Evolutionary conservation across 2,329 filamentous ascomycete species (phyloP).

Genomic region (Colletotrichum spinosum): DNA sequence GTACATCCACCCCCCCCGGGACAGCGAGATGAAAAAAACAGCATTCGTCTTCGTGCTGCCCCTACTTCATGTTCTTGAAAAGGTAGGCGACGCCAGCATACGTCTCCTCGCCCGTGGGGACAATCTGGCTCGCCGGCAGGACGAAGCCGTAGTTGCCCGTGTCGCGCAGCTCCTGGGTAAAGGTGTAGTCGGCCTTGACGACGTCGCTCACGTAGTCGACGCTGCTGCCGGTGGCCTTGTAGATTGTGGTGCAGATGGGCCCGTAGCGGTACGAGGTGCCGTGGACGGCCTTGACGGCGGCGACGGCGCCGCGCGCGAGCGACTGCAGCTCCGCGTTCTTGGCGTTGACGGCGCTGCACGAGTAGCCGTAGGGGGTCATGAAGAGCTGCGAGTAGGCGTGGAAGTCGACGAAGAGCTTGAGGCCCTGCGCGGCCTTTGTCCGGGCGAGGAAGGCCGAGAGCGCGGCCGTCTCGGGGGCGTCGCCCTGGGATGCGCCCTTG

Average conservation of each 20-base stretch:
- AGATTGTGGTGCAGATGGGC: slow-evolving; percentile 71
- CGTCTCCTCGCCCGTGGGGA: slow-evolving; percentile 56
- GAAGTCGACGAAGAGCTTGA: slow-evolving; percentile 69
- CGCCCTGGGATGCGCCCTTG: slow-evolving; percentile 49
- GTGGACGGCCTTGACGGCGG: slow-evolving; percentile 60
- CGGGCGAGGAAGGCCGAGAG: slow-evolving; percentile 47
- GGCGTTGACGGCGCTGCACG: slow-evolving; percentile 59
- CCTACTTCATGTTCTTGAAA: slow-evolving; percentile 52
- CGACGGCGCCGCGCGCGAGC: slow-evolving; percentile 60
- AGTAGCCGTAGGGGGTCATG: slow-evolving; percentile 69
- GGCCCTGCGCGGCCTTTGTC: slow-evolving; percentile 49
- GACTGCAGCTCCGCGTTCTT: slow-evolving; percentile 61
- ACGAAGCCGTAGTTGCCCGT: slow-evolving; percentile 55
- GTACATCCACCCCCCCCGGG: neutral
- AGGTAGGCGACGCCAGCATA: slow-evolving; percentile 71
- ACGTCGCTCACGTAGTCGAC: slow-evolving; percentile 60
- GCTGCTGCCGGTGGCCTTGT: slow-evolving; percentile 62
- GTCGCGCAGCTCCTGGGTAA: slow-evolving; percentile 53
- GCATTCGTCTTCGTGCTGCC: neutral
- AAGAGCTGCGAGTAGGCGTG: slow-evolving; percentile 67
- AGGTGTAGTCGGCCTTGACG: slow-evolving; percentile 53
- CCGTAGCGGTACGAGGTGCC: slow-evolving; percentile 56
- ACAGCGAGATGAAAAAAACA: neutral
- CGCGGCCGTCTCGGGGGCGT: slow-evolving; percentile 58
- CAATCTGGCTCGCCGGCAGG: slow-evolving; percentile 55